A percentile compares a stretch with the other conserved stretches of the same genome.
Conservation (phyloP, 2,329 filamentous ascomycete species). For the Apiospora malaysiana region DNA sequence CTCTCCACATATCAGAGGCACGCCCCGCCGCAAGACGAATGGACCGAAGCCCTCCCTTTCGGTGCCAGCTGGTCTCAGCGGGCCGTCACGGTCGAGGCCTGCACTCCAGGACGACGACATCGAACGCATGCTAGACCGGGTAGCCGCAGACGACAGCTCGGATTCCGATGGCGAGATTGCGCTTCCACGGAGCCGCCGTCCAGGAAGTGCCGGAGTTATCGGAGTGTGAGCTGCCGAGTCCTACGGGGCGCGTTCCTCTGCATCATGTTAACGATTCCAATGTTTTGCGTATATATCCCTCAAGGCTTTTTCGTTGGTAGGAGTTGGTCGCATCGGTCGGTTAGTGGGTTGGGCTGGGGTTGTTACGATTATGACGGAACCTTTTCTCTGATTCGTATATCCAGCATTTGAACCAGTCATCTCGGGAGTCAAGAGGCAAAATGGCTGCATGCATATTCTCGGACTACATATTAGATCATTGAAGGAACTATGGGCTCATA, state of each 20-base stretch:
- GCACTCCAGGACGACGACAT: slow-evolving; percentile 61
- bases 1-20: slow-evolving; percentile 45
- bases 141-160: slow-evolving; percentile 56
- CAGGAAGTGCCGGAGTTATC: slow-evolving; percentile 27
- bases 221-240: slow-evolving; percentile 16
- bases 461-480: slow-evolving; percentile 13
- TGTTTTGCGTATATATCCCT: slow-evolving; percentile 21
- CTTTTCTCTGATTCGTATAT: slow-evolving; percentile 28
- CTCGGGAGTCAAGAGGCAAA: slow-evolving; percentile 12
- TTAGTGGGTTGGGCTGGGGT: slow-evolving; percentile 4
- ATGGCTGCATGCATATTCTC: slow-evolving; percentile 17
- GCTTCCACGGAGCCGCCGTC: slow-evolving; percentile 43
- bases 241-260: not conserved
- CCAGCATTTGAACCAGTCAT: slow-evolving; percentile 22
- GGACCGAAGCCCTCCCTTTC: slow-evolving; percentile 49
- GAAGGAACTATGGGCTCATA: slow-evolving; percentile 2
- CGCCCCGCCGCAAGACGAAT: slow-evolving; percentile 51
- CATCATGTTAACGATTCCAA: slow-evolving; percentile 14
- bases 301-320: slow-evolving; percentile 5
- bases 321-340: not conserved
- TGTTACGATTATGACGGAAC: slow-evolving; percentile 26
- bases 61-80: slow-evolving; percentile 55
- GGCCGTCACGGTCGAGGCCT: slow-evolving; percentile 46
- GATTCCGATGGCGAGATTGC: slow-evolving; percentile 65
- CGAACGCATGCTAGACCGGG: slow-evolving; percentile 62